phyloP scores from a whole-genome alignment of 2,329 filamentous ascomycete genomes.

The Colletotrichum australisinense region DNA sequence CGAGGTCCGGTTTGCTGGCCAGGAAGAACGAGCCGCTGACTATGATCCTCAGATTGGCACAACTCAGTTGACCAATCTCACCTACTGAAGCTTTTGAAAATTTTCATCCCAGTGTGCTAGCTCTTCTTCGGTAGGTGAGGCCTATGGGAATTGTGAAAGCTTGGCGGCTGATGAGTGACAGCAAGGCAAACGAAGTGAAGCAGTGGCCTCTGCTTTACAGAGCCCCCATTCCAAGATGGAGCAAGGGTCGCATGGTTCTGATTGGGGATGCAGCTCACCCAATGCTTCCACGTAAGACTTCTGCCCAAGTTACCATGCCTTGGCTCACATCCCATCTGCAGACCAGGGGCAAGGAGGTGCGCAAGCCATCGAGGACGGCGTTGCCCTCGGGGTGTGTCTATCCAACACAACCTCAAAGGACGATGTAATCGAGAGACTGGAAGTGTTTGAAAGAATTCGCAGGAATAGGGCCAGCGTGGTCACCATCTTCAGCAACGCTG shows the following conservation, averaged over 20 bases:
- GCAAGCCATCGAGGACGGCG: conserved; percentile 50
- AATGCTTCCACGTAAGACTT: conserved; percentile 49
- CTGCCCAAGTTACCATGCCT: neutral
- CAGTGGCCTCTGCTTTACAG: conserved; percentile 50
- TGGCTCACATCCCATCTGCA: conserved; percentile 18
- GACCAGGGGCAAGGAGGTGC: conserved; percentile 53
- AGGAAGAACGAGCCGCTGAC: neutral
- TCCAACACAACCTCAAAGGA: conserved; percentile 31
- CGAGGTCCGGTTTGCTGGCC: neutral
- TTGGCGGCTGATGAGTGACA: conserved; percentile 11
- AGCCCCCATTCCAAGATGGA: conserved; percentile 46
- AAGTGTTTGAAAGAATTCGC: conserved; percentile 41
- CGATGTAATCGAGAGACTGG: conserved; percentile 40
- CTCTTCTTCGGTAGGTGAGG: conserved; percentile 42
- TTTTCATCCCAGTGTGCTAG: conserved; percentile 42
- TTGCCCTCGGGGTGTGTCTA: conserved; percentile 45
- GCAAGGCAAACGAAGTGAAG: conserved; percentile 49
- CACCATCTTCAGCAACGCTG: conserved; percentile 53
- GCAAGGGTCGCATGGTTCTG: conserved; percentile 44
- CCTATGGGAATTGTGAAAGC: neutral
- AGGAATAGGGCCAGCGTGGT: conserved; percentile 47
- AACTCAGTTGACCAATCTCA: conserved; percentile 41
- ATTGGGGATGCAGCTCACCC: conserved; percentile 52
- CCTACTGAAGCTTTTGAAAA: conserved; percentile 41
- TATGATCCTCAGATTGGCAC: conserved; percentile 20